Conservation (phyloP, 1,284 basidiomycete species). For the Cryptococcus amylolentus region DNA sequence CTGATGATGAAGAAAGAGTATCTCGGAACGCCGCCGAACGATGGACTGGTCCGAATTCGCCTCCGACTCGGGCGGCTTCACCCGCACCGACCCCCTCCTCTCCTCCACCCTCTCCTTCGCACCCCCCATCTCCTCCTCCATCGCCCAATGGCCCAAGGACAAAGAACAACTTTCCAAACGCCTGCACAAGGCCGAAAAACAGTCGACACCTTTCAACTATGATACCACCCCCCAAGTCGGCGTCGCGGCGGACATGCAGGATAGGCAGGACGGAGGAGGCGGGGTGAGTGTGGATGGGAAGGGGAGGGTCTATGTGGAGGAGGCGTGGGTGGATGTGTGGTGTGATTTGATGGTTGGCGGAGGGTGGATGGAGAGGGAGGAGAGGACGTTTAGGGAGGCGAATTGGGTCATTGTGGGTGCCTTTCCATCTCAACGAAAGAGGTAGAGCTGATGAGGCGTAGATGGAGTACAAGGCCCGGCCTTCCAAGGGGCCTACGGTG, state of each 20-base stretch:
- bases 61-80: slow-evolving; percentile 62
- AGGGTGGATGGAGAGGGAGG: slow-evolving; percentile 70
- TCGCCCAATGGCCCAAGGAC: slow-evolving; percentile 67
- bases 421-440: background rate
- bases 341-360: slow-evolving; percentile 77
- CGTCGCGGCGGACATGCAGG: background rate
- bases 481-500: slow-evolving; percentile 13
- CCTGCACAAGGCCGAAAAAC: slow-evolving; percentile 75
- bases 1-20: slow-evolving; percentile 54
- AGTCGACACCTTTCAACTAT: slow-evolving; percentile 75
- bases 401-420: slow-evolving; percentile 81
- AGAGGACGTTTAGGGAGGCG: slow-evolving; percentile 73
- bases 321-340: slow-evolving; percentile 80
- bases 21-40: slow-evolving; percentile 67
- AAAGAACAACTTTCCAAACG: slow-evolving; percentile 68
- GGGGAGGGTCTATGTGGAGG: slow-evolving; percentile 70
- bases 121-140: slow-evolving; percentile 61
- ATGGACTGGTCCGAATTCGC: slow-evolving; percentile 85
- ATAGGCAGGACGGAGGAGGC: background rate
- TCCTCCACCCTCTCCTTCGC: slow-evolving; percentile 76
- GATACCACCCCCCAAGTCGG: slow-evolving; percentile 71
- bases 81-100: slow-evolving; percentile 67
- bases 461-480: slow-evolving; percentile 74
- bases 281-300: slow-evolving; percentile 47
- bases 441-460: slow-evolving; percentile 33